phyloP scores from a whole-genome alignment of 345 rosid genomes.

The Brassica juncea region DNA sequence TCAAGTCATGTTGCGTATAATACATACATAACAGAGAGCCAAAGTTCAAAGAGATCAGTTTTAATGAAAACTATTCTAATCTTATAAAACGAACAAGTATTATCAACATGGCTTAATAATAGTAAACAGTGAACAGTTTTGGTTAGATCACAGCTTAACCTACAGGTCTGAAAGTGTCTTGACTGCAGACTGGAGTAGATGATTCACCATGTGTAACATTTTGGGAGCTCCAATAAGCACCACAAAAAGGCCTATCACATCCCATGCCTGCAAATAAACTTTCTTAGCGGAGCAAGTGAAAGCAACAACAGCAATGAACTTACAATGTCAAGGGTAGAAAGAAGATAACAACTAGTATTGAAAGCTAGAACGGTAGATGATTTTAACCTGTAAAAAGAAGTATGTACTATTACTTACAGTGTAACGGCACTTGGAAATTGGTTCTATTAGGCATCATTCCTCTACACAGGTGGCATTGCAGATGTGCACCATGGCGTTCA shows the following conservation, averaged over 20 bases:
- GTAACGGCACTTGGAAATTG: slow-evolving; percentile 63
- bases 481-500: slow-evolving; percentile 59
- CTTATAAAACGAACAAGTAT: not conserved
- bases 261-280: slow-evolving; percentile 65
- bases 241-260: slow-evolving; percentile 84
- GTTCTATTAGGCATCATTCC: slow-evolving; percentile 88
- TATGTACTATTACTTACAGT: slow-evolving; percentile 55
- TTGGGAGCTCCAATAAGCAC: slow-evolving; percentile 78
- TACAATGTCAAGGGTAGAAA: slow-evolving; percentile 1
- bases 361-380: slow-evolving; percentile 5
- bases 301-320: not conserved
- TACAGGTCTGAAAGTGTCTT: slow-evolving; percentile 70
- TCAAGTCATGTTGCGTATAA: not conserved
- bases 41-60: not conserved
- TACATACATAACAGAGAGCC: not conserved
- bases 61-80: slow-evolving; percentile 4
- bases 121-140: not conserved
- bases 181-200: slow-evolving; percentile 50
- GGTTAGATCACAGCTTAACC: slow-evolving; percentile 23
- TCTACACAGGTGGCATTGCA: slow-evolving; percentile 80
- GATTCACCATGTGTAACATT: slow-evolving; percentile 46
- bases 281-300: not conserved
- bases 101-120: not conserved
- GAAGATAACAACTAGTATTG: not conserved
- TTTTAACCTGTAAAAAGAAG: slow-evolving; percentile 8